Evolutionary conservation across 2,329 filamentous ascomycete species (phyloP), one percentile per base, ranked within the genome.

Genomic region (Emmonsia crescens): DNA sequence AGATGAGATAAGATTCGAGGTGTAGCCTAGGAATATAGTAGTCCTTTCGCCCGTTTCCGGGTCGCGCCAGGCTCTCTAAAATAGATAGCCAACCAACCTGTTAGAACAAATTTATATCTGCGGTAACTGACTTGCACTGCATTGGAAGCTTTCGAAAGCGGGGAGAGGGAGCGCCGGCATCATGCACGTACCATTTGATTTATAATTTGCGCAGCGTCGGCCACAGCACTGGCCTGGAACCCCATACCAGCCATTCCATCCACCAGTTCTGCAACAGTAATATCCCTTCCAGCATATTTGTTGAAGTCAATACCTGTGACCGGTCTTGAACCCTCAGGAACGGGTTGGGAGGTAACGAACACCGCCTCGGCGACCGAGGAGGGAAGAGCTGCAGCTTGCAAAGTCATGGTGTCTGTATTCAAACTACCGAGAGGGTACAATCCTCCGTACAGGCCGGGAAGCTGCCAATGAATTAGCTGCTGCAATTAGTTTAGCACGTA

Each of bases 21-120:
- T 99, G 78, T 96, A 99, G 62, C 94, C 94, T 9, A 99, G 84
- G 76, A 99, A 97, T 68, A 99, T 93, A 63, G 94, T 97, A 21
- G 94, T 94, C 69, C 84, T 84, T 31, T 88, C 85, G 16, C 84
- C 85, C 1, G 89, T 89, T 70, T 92, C 89, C 0, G 89, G 85
- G 72, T 96, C 89, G 64, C 82, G 82, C 87, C 90, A 97, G 62
- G 83, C 82, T 72, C 91, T 84, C 90, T 87, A 71, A 79, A 59
- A 62, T 63, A 59, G 38, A 24, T 62, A 52, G 3, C 10, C 19
- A 38, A 52, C 27, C 29, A 2, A 49, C 5, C 10, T 31, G 46
- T 58, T 54, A 60, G 44, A 49, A 49, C 24, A 21, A 3, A 21
- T 48, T 24, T 5, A 42, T 19, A 42, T 19, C 16, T 14, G 16